Evolutionary conservation across 352 stramenopile genomes (phyloP).

Genomic region (Phytophthora quininea): DNA sequence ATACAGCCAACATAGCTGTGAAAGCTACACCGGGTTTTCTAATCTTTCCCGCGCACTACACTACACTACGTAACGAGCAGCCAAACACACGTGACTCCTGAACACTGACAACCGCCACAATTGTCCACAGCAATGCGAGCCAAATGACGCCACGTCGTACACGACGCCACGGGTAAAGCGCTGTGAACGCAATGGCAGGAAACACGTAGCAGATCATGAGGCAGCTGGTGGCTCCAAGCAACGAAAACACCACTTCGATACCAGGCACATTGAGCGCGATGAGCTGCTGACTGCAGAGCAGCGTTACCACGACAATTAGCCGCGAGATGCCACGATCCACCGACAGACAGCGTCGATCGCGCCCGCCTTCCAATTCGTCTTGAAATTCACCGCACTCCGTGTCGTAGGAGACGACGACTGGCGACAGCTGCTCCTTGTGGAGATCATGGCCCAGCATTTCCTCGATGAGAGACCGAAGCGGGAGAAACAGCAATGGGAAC

Average conservation of each 20-base stretch:
- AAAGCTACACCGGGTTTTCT: no score
- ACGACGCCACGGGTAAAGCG: constrained; percentile 52
- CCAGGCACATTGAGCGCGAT: constrained; percentile 49
- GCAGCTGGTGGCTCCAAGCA: constrained; percentile 54
- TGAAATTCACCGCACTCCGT: constrained; percentile 10
- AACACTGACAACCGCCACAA: constrained; percentile 25
- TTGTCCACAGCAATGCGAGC: constrained; percentile 23
- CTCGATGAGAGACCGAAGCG: constrained; percentile 42
- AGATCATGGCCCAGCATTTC: constrained; percentile 30
- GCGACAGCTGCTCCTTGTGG: neutral
- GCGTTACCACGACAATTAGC: constrained; percentile 19
- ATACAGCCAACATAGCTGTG: no score
- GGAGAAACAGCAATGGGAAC: constrained; percentile 61
- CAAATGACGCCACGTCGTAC: constrained; percentile 24
- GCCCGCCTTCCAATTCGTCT: constrained; percentile 11
- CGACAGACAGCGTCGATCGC: neutral
- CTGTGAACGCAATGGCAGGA: constrained; percentile 47
- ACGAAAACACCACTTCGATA: constrained; percentile 59
- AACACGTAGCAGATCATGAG: constrained; percentile 60
- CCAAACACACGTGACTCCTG: constrained; percentile 33
- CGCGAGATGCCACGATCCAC: constrained; percentile 3
- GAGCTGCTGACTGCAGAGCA: constrained; percentile 33
- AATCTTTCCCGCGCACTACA: no score
- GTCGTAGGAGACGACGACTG: neutral
- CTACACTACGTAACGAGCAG: constrained; percentile 12